Evolutionary conservation across 2,329 filamentous ascomycete species (phyloP).

Genomic region (Pseudogymnoascus sp.): DNA sequence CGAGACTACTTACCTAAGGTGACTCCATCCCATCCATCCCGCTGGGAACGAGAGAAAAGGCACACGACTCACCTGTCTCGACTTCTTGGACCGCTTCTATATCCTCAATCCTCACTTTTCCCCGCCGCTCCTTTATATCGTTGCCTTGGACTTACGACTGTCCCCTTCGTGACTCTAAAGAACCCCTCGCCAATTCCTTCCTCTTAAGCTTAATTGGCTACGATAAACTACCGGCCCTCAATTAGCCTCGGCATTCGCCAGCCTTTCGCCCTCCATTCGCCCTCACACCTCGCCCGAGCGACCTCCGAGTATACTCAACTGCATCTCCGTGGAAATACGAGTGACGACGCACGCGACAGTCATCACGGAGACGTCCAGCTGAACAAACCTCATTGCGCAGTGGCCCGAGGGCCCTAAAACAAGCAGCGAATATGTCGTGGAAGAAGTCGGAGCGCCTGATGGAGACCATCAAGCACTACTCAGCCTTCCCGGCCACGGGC

Average conservation of each 20-base stretch:
- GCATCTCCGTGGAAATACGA: neutral
- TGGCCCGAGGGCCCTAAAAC: conserved; percentile 23
- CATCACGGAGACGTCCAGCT: neutral
- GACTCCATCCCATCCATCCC: neutral
- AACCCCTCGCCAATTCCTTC: neutral
- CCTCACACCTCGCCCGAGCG: neutral
- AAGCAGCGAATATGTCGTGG: conserved; percentile 68
- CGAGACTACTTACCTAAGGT: neutral
- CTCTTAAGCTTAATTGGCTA: neutral
- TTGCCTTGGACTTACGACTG: neutral
- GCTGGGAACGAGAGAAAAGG: neutral
- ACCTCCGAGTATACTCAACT: neutral
- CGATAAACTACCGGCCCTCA: conserved; percentile 1
- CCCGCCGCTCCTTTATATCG: neutral
- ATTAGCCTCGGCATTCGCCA: neutral
- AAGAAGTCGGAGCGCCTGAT: conserved; percentile 83
- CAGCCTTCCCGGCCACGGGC: conserved; percentile 91
- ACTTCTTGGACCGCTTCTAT: neutral
- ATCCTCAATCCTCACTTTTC: neutral
- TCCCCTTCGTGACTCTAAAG: neutral
- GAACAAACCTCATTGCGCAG: conserved; percentile 10
- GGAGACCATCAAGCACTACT: conserved; percentile 96
- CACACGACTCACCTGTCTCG: neutral
- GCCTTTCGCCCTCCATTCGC: neutral
- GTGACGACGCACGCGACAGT: neutral